phyloP scores from a whole-genome alignment of 2,329 filamentous ascomycete genomes.

The Aspergillus arachidicola region DNA sequence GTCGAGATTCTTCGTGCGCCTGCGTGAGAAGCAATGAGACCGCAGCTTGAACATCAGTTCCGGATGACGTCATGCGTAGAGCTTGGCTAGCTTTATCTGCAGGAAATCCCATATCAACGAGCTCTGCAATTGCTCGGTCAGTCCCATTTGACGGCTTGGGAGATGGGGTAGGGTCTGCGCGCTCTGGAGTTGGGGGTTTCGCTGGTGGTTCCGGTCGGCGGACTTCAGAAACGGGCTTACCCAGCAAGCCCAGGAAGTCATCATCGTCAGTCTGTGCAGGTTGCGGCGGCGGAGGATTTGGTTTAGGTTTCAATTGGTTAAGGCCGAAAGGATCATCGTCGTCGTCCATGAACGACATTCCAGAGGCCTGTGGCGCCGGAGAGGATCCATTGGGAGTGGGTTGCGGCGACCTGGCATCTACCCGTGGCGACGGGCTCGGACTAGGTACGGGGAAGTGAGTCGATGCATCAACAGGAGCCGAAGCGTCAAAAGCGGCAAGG shows the following conservation, averaged over 20 bases:
- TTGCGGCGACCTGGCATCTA: conserved; percentile 18
- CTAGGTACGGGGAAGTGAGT: conserved; percentile 59
- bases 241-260: conserved; percentile 64
- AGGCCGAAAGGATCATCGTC: conserved; percentile 88
- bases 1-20: conserved; percentile 80
- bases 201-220: conserved; percentile 35
- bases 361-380: conserved; percentile 22
- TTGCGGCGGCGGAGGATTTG: conserved; percentile 49
- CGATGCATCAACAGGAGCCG: conserved; percentile 61
- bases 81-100: conserved; percentile 80
- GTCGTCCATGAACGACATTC: conserved; percentile 56
- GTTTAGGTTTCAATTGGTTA: conserved; percentile 60
- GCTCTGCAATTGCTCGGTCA: conserved; percentile 80
- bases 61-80: conserved; percentile 76
- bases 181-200: conserved; percentile 17
- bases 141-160: conserved; percentile 53
- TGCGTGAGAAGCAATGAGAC: conserved; percentile 89
- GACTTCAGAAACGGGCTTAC: conserved; percentile 60
- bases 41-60: conserved; percentile 79
- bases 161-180: conserved; percentile 19
- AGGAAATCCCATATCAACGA: conserved; percentile 94
- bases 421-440: conserved; percentile 33
- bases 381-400: conserved; percentile 18
- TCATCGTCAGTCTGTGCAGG: conserved; percentile 58
- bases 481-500: conserved; percentile 63